These are phyloP conservation scores for Ceratocystis ficicola DNA, from an alignment of 2,329 filamentous ascomycete genomes.

Conservation along the genomic window DNA sequence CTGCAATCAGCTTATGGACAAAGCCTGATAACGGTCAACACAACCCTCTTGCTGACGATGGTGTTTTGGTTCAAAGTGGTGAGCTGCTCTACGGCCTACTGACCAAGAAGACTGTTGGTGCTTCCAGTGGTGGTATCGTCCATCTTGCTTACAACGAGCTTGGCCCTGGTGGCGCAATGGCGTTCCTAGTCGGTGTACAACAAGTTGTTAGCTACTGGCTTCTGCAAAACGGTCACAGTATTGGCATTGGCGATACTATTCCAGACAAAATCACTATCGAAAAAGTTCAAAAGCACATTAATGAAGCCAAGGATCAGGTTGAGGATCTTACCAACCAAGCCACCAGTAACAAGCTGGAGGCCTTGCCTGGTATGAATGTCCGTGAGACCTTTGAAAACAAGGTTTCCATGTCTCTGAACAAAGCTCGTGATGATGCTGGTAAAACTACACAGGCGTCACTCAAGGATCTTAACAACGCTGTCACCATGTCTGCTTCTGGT, in stretches of 20 bases:
- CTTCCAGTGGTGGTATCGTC: constrained; percentile 77
- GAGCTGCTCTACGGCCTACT: constrained; percentile 83
- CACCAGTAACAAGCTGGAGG: constrained; percentile 75
- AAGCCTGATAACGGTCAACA: constrained; percentile 49
- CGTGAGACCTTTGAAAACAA: constrained; percentile 97
- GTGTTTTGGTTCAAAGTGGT: constrained; percentile 71
- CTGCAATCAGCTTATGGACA: constrained; percentile 67
- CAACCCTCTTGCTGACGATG: constrained; percentile 59
- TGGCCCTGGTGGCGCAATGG: constrained; percentile 72
- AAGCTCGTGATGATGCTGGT: constrained; percentile 92
- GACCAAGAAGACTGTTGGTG: constrained; percentile 89
- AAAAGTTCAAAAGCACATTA: constrained; percentile 71
- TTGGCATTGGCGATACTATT: constrained; percentile 96
- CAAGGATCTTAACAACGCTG: constrained; percentile 92
- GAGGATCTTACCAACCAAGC: constrained; percentile 62
- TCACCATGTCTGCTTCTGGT: constrained; percentile 89
- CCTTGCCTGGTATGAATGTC: constrained; percentile 96
- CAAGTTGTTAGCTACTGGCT: constrained; percentile 96
- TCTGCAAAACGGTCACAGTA: constrained; percentile 89
- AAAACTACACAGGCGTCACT: constrained; percentile 81
- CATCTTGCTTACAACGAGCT: constrained; percentile 96
- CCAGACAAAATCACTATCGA: constrained; percentile 75
- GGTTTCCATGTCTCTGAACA: constrained; percentile 87
- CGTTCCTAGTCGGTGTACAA: constrained; percentile 92
- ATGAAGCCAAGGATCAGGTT: constrained; percentile 70